Conservation (phyloP, 2,329 filamentous ascomycete genomes). For the Diplodia corticola region DNA sequence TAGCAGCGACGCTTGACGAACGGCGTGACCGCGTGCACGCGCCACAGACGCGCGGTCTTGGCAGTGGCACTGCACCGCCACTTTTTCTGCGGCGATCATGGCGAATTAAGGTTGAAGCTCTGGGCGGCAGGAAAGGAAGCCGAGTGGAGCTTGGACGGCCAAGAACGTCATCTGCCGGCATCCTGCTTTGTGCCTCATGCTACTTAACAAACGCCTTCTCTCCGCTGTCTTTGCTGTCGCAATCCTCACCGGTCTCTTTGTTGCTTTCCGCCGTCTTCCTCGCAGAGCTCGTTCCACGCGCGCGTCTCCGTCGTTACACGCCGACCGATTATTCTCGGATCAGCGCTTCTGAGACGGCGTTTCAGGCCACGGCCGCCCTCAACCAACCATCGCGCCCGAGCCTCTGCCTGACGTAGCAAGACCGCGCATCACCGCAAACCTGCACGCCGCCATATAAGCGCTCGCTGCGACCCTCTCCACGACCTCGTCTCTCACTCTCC, state of each 20-base stretch:
- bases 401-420: constrained; percentile 18
- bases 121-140: background rate
- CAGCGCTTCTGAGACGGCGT: constrained; percentile 35
- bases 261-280: background rate
- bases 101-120: constrained; percentile 7
- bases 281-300: background rate
- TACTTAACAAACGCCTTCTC: constrained; percentile 7
- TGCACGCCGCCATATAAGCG: constrained; percentile 24
- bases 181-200: constrained; percentile 8
- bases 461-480: constrained; percentile 2
- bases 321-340: constrained; percentile 11
- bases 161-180: constrained; percentile 13
- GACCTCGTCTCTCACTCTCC: background rate
- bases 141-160: background rate
- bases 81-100: background rate
- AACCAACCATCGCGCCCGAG: constrained; percentile 33
- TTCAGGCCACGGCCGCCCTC: constrained; percentile 36
- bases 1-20: background rate
- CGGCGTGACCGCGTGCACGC: constrained; percentile 1
- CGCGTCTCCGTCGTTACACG: constrained; percentile 8
- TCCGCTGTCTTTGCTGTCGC: background rate
- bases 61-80: constrained; percentile 12
- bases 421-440: constrained; percentile 23
- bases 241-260: constrained; percentile 11
- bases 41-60: background rate